Evolutionary conservation across 2,329 filamentous ascomycete species (phyloP).

Genomic region (Talaromyces sp.): DNA sequence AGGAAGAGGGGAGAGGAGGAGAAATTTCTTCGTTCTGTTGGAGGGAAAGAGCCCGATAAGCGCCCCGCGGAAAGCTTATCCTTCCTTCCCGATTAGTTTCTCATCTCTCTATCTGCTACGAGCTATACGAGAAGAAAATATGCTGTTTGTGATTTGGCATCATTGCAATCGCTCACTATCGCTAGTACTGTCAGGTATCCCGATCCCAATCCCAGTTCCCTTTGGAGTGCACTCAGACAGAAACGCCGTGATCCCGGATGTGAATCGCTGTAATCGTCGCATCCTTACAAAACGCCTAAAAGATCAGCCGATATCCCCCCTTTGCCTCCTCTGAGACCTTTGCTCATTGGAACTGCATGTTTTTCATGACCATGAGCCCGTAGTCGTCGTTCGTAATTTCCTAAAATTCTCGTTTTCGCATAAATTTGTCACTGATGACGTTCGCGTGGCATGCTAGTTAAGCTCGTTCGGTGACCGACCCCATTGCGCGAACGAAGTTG

Average conservation of each 20-base stretch:
- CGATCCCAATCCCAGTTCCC: neutral
- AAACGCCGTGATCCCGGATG: constrained; percentile 1
- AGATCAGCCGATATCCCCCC: neutral
- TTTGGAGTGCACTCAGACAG: neutral
- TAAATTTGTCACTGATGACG: neutral
- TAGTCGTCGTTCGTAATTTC: neutral
- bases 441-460: neutral
- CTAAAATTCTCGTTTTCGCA: neutral
- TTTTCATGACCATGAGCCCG: neutral
- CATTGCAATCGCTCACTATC: neutral
- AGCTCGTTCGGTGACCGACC: neutral
- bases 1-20: neutral
- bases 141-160: neutral
- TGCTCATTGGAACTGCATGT: neutral
- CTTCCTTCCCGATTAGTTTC: neutral
- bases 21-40: neutral
- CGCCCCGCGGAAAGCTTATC: constrained; percentile 2
- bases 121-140: too few species aligned
- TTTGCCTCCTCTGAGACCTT: neutral
- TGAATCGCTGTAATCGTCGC: neutral
- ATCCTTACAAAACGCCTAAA: neutral
- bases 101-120: neutral
- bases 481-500: neutral
- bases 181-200: neutral
- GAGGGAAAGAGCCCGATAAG: neutral